Evolutionary conservation across 345 rosid species (phyloP).

Genomic region (Corchorus capsularis): DNA sequence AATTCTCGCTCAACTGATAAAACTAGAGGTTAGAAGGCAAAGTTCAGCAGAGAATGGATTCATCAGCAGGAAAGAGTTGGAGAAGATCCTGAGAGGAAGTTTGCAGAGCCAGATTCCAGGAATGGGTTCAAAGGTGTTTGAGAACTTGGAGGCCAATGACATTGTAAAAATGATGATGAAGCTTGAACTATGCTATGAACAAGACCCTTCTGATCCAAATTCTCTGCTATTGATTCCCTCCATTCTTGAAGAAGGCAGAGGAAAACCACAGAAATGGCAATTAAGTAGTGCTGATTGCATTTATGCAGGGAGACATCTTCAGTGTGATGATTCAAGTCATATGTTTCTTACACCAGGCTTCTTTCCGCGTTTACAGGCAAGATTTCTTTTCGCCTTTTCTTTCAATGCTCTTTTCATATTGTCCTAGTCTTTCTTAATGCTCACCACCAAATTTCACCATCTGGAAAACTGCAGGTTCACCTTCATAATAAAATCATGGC

Average conservation of each 20-base stretch:
- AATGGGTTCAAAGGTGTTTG: slow-evolving; percentile 79
- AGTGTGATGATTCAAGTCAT: slow-evolving; percentile 88
- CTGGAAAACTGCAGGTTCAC: slow-evolving; percentile 58
- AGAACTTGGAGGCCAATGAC: slow-evolving; percentile 68
- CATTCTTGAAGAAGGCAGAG: slow-evolving; percentile 95
- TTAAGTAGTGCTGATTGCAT: slow-evolving; percentile 53
- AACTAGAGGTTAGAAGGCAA: slow-evolving; percentile 67
- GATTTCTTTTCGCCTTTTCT: slow-evolving; percentile 14
- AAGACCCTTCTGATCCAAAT: slow-evolving; percentile 73
- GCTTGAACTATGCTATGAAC: slow-evolving; percentile 78
- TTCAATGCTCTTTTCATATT: background rate
- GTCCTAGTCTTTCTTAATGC: too few relatives aligned
- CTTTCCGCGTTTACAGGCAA: slow-evolving; percentile 94
- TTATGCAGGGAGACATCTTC: slow-evolving; percentile 85
- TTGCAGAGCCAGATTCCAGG: slow-evolving; percentile 88
- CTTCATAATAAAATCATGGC: slow-evolving; percentile 79
- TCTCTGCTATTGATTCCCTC: slow-evolving; percentile 77
- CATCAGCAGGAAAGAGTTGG: slow-evolving; percentile 68
- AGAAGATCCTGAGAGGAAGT: slow-evolving; percentile 71
- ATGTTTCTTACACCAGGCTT: slow-evolving; percentile 86
- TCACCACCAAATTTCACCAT: background rate
- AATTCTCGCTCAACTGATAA: slow-evolving; percentile 75
- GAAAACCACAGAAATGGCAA: slow-evolving; percentile 84
- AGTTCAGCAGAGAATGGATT: slow-evolving; percentile 62
- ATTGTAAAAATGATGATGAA: slow-evolving; percentile 84